A percentile compares a stretch with the other conserved stretches of the same genome.
These are phyloP conservation scores for Aspergillus leporis DNA, from an alignment of 495 filamentous ascomycete species.

Conservation along the genomic window DNA sequence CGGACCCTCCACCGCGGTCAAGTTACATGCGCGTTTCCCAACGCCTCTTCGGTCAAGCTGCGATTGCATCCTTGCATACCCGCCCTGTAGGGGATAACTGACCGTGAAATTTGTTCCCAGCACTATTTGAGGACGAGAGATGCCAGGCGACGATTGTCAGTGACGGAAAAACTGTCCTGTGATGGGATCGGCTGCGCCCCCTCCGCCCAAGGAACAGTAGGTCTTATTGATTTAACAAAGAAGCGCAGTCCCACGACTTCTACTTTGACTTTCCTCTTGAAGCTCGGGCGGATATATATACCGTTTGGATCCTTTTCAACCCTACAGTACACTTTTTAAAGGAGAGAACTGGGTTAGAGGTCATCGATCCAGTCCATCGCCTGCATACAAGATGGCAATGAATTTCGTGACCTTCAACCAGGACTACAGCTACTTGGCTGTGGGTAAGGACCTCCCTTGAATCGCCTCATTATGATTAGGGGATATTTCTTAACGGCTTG, in stretches of 20 bases:
- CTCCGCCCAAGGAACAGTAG: conserved; percentile 13
- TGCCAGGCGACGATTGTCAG: conserved; percentile 19
- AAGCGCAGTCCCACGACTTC: background rate
- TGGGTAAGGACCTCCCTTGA: conserved; percentile 58
- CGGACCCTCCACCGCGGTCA: conserved; percentile 25
- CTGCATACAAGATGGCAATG: conserved; percentile 60
- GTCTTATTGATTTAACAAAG: background rate
- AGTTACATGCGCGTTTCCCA: background rate
- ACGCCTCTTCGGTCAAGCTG: conserved; percentile 8
- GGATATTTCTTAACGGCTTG: conserved; percentile 28
- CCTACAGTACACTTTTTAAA: conserved; percentile 1
- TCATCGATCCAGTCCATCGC: conserved; percentile 13
- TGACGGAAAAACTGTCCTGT: conserved; percentile 20
- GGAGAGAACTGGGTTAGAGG: conserved; percentile 7
- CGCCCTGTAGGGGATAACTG: background rate
- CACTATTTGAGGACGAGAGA: conserved; percentile 9
- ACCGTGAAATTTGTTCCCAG: background rate
- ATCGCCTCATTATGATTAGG: background rate
- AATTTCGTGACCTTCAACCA: conserved; percentile 99
- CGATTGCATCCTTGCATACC: conserved; percentile 5
- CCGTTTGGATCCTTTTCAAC: background rate
- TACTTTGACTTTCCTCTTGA: background rate
- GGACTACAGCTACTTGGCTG: conserved; percentile 94
- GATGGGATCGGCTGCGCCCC: conserved; percentile 25
- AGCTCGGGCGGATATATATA: background rate